Conservation (phyloP, 345 rosid species). For the Rubroshorea leprosula region DNA sequence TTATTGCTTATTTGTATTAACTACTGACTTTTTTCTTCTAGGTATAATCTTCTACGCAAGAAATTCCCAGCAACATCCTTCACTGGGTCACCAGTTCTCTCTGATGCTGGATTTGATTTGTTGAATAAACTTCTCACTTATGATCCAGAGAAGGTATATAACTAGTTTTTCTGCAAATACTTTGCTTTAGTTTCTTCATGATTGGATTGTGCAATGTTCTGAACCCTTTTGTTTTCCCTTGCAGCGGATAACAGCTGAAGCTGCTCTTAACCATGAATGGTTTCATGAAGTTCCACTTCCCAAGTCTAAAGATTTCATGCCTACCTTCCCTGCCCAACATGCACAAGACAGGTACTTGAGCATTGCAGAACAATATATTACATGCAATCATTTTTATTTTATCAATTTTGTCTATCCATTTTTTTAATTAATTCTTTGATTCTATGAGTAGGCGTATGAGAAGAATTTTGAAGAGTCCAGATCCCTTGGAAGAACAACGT, state of each 20-base stretch:
- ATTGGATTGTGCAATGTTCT: too few species aligned
- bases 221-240: conserved; percentile 9
- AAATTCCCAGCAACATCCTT: conserved; percentile 94
- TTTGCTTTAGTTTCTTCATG: not conserved
- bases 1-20: conserved; percentile 33
- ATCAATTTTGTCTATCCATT: not conserved
- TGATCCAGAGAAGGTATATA: conserved; percentile 90
- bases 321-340: conserved; percentile 52
- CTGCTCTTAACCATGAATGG: conserved; percentile 78
- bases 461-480: conserved; percentile 92
- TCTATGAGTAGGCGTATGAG: conserved; percentile 86
- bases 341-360: conserved; percentile 24
- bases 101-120: conserved; percentile 98
- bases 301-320: conserved; percentile 68
- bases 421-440: not conserved
- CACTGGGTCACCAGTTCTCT: conserved; percentile 94
- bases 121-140: conserved; percentile 89
- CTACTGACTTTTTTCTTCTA: conserved; percentile 49
- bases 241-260: conserved; percentile 78
- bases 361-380: too few species aligned
- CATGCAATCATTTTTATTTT: too few species aligned
- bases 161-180: not conserved
- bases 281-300: conserved; percentile 75
- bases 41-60: conserved; percentile 94
- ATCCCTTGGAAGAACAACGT: conserved; percentile 94